A percentile compares a stretch with the other conserved stretches of the same genome.
These are phyloP conservation scores for Mycena metata DNA, from an alignment of 768 basidiomycete species.

Conservation along the genomic window DNA sequence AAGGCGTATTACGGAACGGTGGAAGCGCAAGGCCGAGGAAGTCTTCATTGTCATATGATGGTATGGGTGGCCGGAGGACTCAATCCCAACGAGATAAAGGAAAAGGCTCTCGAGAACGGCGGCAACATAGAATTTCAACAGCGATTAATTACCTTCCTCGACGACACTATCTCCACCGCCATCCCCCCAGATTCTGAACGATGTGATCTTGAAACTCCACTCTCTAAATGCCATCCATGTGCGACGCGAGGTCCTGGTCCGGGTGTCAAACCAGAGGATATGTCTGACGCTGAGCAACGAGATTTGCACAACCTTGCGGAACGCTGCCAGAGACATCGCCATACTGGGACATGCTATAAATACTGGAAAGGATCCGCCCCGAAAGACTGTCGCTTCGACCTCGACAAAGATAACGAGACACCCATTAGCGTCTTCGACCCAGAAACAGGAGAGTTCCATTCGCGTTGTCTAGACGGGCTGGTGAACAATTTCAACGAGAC, in stretches of 20 bases:
- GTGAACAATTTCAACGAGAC: slow-evolving; percentile 25
- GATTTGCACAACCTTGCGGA: not conserved
- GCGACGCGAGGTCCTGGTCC: no score
- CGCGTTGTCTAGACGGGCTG: not conserved
- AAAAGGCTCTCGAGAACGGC: no score
- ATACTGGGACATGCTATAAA: not conserved
- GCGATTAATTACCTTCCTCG: no score
- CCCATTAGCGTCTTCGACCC: not conserved
- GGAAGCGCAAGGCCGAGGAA: not conserved
- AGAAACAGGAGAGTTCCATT: not conserved
- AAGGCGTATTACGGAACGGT: no score
- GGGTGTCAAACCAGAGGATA: no score
- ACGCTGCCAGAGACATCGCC: not conserved
- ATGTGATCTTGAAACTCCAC: no score
- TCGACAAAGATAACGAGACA: not conserved
- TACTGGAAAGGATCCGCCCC: not conserved
- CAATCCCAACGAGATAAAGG: not conserved
- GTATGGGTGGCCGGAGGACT: not conserved
- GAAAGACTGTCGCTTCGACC: slow-evolving; percentile 20
- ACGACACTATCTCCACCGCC: no score
- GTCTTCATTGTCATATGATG: not conserved
- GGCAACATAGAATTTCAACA: no score
- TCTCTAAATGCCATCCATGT: no score
- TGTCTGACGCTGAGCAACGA: no score
- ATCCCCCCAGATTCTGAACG: no score